Conservation (phyloP, 1,284 basidiomycete species). For the Cutaneotrichosporon cavernicola region DNA sequence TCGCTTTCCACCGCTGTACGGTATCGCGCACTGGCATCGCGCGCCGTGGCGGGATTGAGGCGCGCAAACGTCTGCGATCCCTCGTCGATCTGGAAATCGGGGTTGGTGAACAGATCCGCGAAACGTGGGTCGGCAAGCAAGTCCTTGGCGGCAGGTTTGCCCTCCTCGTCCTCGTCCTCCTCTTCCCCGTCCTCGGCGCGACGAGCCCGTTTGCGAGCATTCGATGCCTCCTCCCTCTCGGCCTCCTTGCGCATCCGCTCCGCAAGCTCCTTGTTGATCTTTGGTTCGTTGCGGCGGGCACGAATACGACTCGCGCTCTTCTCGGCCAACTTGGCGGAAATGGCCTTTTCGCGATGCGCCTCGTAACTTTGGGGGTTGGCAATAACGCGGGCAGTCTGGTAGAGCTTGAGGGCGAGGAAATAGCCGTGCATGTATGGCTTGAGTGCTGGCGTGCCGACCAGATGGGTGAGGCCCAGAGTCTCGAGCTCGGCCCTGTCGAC, state of each 20-base stretch:
- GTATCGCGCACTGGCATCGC: constrained; percentile 39
- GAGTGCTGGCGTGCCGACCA: constrained; percentile 88
- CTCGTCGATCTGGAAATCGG: constrained; percentile 93
- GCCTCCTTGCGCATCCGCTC: constrained; percentile 76
- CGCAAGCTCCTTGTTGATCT: constrained; percentile 87
- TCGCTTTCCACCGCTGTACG: constrained; percentile 87
- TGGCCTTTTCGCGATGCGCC: constrained; percentile 84
- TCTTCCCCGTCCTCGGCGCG: constrained; percentile 41
- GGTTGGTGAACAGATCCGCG: constrained; percentile 84
- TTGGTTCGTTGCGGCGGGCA: constrained; percentile 66
- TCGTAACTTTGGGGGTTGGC: constrained; percentile 94
- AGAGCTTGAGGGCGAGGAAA: constrained; percentile 92
- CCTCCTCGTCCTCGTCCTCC: constrained; percentile 47
- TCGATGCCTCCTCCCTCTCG: constrained; percentile 65
- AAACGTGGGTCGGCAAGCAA: constrained; percentile 87
- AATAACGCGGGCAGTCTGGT: constrained; percentile 92
- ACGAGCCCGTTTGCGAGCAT: constrained; percentile 61
- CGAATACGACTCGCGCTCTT: constrained; percentile 91
- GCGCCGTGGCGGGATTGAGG: constrained; percentile 79
- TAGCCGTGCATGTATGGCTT: constrained; percentile 99
- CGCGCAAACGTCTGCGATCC: constrained; percentile 80
- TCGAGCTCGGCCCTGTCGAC: constrained; percentile 83
- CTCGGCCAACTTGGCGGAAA: constrained; percentile 87
- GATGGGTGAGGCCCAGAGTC: constrained; percentile 84
- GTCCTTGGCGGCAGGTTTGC: constrained; percentile 37